A percentile compares a stretch with the other conserved stretches of the same genome.
These are phyloP conservation scores for barrel medic (Medicago truncatula) DNA, from an alignment of 306 rosid species.

Conservation along the genomic window DNA sequence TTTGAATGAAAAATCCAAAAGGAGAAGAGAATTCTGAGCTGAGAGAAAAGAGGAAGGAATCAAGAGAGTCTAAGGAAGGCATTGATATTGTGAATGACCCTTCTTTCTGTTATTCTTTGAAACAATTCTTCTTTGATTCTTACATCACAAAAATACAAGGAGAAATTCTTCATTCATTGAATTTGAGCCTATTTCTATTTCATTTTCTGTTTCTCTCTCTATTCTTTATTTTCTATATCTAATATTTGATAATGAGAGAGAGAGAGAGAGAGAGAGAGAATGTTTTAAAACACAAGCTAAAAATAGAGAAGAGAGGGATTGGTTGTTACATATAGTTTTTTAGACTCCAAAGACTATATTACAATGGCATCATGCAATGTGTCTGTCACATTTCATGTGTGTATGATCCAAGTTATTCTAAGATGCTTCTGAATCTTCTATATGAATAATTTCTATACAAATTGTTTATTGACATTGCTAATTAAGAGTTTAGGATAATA, in stretches of 20 bases:
- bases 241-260: slow-evolving; percentile 12
- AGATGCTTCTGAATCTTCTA: slow-evolving; percentile 28
- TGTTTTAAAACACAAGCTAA: slow-evolving; percentile 28
- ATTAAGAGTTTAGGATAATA: neutral
- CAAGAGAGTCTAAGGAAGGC: slow-evolving; percentile 67
- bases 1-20: slow-evolving; percentile 67
- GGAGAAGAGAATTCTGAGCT: slow-evolving; percentile 57
- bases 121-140: slow-evolving; percentile 37
- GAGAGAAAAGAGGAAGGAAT: slow-evolving; percentile 78
- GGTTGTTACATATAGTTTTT: slow-evolving; percentile 43
- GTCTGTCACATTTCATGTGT: slow-evolving; percentile 30
- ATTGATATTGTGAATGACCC: slow-evolving; percentile 41
- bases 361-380: slow-evolving; percentile 24
- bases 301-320: slow-evolving; percentile 44
- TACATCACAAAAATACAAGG: slow-evolving; percentile 40
- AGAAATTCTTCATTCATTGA: neutral
- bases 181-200: slow-evolving; percentile 38
- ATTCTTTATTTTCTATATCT: slow-evolving; percentile 16
- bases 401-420: neutral
- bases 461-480: neutral
- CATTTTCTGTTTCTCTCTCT: slow-evolving; percentile 2
- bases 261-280: neutral
- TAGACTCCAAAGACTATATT: neutral
- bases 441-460: slow-evolving; percentile 3
- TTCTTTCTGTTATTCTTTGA: slow-evolving; percentile 16